phyloP scores from a whole-genome alignment of 2,329 filamentous ascomycete genomes.

The Emergomyces orientalis region DNA sequence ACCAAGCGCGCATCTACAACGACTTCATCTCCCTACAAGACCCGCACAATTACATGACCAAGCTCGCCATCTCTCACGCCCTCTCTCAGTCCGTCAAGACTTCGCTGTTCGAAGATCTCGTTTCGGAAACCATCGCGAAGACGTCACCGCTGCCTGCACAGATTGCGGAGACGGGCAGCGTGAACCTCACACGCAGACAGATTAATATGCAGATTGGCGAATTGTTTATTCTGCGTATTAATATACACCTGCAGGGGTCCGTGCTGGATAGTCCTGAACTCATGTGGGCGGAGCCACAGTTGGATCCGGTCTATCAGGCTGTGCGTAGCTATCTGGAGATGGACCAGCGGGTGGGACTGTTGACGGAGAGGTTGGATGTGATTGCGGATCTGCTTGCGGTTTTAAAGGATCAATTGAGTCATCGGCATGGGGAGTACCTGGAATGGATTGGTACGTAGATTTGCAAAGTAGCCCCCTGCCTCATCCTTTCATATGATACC shows the following conservation, averaged over 20 bases:
- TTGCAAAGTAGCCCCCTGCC: neutral
- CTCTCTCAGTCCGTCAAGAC: slow-evolving; percentile 96
- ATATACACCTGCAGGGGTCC: slow-evolving; percentile 93
- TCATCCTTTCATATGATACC: neutral
- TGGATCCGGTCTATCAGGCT: slow-evolving; percentile 93
- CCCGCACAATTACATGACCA: slow-evolving; percentile 96
- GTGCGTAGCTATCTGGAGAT: slow-evolving; percentile 95
- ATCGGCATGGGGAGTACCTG: slow-evolving; percentile 80
- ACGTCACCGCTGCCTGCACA: slow-evolving; percentile 90
- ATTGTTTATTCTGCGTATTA: slow-evolving; percentile 93
- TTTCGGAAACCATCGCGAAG: slow-evolving; percentile 84
- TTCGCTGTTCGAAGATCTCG: slow-evolving; percentile 88
- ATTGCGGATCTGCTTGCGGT: slow-evolving; percentile 90
- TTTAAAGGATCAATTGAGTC: slow-evolving; percentile 88
- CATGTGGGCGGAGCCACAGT: slow-evolving; percentile 95
- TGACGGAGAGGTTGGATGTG: slow-evolving; percentile 85
- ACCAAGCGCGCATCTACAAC: slow-evolving; percentile 98
- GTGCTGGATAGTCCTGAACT: slow-evolving; percentile 94
- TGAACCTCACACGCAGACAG: slow-evolving; percentile 74
- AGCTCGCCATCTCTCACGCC: slow-evolving; percentile 91
- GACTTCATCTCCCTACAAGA: slow-evolving; percentile 94
- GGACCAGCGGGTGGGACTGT: slow-evolving; percentile 82
- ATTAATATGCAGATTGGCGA: slow-evolving; percentile 99
- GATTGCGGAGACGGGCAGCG: slow-evolving; percentile 85
- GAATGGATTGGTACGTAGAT: slow-evolving; percentile 76